Evolutionary conservation across 352 stramenopile genomes (phyloP), one percentile per base, ranked within the genome.

Genomic region (Sclerospora graminicola): DNA sequence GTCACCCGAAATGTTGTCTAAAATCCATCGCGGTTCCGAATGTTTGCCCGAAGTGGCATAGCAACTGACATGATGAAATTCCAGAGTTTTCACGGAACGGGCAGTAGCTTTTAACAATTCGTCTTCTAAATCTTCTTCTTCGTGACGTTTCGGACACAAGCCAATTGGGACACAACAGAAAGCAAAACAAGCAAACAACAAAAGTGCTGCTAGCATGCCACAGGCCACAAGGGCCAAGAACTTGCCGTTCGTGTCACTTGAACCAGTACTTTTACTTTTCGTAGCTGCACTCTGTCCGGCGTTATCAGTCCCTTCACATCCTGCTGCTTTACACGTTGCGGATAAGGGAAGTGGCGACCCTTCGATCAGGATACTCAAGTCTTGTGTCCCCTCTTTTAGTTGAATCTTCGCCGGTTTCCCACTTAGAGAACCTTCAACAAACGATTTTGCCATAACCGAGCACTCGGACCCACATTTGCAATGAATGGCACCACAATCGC

Each of bases 311-410:
- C 28, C 24, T 40, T 87, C 74, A 47, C 77, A 89, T 2, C 65
- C 69, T 0, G 74, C 80, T 0, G 74, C 77, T 13, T 55, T 58
- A 45, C 77, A 89, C 3, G 63, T 73, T 21, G 69, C 77, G 8
- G 66, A 66, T n/a, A 89, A 43, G n/a, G 77, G 77, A 8, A 89
- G 45, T 10, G 77, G 77, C 24, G 77, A 70, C 30, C 57, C 77
- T 45, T 83, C 63, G 30, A 89, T 86, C 15, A 80, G 57, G 34
- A 89, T 67, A 13, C 68, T 51, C 8, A 89, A 35, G 27, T 58
- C 41, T 6, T 55, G 41, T 9, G 67, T 67, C n/a, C 21, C 40
- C 32, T 71, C 67, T 8, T 48, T 41, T 4, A 68, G 57, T 39
- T 45, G 41, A 31, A 83, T 57, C 50, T 70, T 76, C 24, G 59